Conservation (phyloP, 352 stramenopile species). For the Phytopythium vexans region DNA sequence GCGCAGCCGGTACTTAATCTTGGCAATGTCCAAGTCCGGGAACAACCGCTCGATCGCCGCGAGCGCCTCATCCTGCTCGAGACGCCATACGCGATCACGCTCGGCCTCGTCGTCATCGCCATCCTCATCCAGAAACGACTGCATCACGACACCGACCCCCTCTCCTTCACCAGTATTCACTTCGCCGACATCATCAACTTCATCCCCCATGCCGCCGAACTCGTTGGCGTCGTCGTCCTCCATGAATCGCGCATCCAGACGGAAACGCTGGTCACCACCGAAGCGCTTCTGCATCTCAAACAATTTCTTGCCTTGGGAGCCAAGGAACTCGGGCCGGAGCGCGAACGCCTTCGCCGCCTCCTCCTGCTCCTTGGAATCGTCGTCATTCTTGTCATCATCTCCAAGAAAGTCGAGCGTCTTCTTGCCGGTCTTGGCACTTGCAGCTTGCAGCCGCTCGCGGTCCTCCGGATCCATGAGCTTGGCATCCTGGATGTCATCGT, state of each 20-base stretch:
- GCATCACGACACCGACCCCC: too few relatives aligned
- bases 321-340: slow-evolving; percentile 68
- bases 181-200: slow-evolving; percentile 19
- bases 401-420: slow-evolving; percentile 52
- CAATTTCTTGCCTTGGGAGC: slow-evolving; percentile 61
- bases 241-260: slow-evolving; percentile 73
- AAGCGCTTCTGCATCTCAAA: slow-evolving; percentile 86
- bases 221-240: slow-evolving; percentile 63
- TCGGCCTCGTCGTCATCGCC: slow-evolving; percentile 24
- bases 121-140: slow-evolving; percentile 50
- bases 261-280: slow-evolving; percentile 72
- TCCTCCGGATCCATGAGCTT: slow-evolving; percentile 8
- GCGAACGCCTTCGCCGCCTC: slow-evolving; percentile 44
- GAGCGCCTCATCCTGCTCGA: slow-evolving; percentile 50
- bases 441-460: slow-evolving; percentile 5
- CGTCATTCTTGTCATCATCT: too few relatives aligned
- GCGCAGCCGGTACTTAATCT: slow-evolving; percentile 48
- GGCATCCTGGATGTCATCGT: slow-evolving; percentile 10
- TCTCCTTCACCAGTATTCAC: too few relatives aligned
- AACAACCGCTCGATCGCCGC: slow-evolving; percentile 58
- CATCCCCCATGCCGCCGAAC: slow-evolving; percentile 30
- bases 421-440: not conserved
- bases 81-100: slow-evolving; percentile 37
- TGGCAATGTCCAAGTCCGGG: slow-evolving; percentile 63
- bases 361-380: slow-evolving; percentile 19